These are phyloP conservation scores for Lactarius vividus DNA, from an alignment of 768 basidiomycete species.

Conservation along the genomic window DNA sequence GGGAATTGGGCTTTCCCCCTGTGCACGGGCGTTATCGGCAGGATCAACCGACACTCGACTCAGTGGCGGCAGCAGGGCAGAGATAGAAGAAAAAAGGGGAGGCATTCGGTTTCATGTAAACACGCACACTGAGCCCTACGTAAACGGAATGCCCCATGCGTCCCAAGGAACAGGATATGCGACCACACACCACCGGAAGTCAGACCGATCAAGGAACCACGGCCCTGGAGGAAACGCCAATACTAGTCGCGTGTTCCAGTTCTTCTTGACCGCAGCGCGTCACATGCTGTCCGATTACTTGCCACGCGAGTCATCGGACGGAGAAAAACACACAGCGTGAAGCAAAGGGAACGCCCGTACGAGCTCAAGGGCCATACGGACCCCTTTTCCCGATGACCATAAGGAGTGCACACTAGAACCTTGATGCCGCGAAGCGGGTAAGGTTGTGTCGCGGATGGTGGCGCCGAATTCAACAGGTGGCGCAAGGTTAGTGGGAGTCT, in stretches of 20 bases:
- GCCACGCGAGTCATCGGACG: neutral
- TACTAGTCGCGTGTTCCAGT: neutral
- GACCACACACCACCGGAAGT: neutral
- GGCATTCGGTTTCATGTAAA: neutral
- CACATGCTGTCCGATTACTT: neutral
- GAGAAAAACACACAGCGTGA: neutral
- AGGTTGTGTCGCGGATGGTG: constrained; percentile 3
- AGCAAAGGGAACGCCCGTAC: neutral
- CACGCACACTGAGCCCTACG: constrained; percentile 11
- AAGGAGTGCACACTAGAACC: neutral
- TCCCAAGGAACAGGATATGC: neutral
- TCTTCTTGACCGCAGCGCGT: neutral
- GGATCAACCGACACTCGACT: constrained; percentile 10
- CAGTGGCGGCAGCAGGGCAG: constrained; percentile 4
- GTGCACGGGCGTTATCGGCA: constrained; percentile 9
- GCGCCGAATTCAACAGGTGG: constrained; percentile 1
- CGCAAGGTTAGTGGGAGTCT: neutral
- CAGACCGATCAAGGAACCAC: constrained; percentile 1
- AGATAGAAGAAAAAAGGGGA: neutral
- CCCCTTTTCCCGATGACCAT: neutral
- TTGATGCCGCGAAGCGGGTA: neutral
- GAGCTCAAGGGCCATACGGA: neutral
- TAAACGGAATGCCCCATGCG: constrained; percentile 14
- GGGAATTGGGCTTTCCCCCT: neutral
- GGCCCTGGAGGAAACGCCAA: neutral